Conservation (phyloP, 495 filamentous ascomycete species). For the Corynascus novoguineensis region DNA sequence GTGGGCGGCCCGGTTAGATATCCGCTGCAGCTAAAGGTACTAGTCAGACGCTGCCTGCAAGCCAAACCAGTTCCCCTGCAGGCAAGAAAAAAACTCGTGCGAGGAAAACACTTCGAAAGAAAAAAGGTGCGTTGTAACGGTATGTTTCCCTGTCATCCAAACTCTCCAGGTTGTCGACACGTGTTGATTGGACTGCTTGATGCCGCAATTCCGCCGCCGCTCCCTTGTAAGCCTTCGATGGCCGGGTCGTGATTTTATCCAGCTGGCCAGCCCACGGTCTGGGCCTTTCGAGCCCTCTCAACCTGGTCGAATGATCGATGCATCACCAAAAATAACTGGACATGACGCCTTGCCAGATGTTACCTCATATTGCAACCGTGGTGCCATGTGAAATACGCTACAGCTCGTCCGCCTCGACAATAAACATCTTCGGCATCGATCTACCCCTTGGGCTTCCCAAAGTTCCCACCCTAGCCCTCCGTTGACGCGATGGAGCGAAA, state of each 20-base stretch:
- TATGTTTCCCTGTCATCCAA: not conserved
- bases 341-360: not conserved
- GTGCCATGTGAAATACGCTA: too few relatives aligned
- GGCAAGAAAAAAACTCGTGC: too few relatives aligned
- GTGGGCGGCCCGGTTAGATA: slow-evolving; percentile 3
- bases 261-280: not conserved
- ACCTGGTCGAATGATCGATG: not conserved
- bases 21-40: slow-evolving; percentile 1
- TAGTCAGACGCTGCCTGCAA: not conserved
- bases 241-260: not conserved
- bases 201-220: not conserved
- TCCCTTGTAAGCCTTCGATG: not conserved
- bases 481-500: slow-evolving; percentile 1
- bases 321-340: slow-evolving; percentile 6
- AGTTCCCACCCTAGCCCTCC: not conserved
- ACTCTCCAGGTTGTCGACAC: not conserved
- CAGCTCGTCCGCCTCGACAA: too few relatives aligned
- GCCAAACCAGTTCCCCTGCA: slow-evolving; percentile 6
- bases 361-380: not conserved
- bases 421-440: too few relatives aligned
- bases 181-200: not conserved
- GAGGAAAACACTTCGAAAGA: too few relatives aligned
- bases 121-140: too few relatives aligned
- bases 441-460: not conserved
- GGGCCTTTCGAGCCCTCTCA: not conserved